Conservation (phyloP, 139 green algal genomes). For the Limnomonas spitsbergensis region DNA sequence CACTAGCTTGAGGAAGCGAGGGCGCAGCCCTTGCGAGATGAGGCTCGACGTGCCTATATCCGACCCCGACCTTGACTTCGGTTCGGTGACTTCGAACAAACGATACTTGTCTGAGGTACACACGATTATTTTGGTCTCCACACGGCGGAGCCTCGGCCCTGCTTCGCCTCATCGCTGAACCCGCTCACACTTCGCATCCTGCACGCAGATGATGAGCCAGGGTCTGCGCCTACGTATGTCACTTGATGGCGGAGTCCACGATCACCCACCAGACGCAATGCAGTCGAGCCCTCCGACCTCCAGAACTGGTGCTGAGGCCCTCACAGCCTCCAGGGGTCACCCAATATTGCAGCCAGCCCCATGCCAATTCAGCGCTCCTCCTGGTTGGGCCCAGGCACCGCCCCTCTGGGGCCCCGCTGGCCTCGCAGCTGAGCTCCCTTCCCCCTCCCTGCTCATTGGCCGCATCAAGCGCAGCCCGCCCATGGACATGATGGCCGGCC, state of each 20-base stretch:
- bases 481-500: background rate
- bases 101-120: background rate
- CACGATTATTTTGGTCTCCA: too few relatives aligned
- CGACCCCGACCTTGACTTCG: background rate
- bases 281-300: too few relatives aligned
- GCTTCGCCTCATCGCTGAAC: too few relatives aligned
- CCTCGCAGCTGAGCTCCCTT: background rate
- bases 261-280: too few relatives aligned
- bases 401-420: background rate
- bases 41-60: background rate
- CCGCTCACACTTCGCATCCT: too few relatives aligned
- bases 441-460: background rate
- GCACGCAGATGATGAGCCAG: conserved; percentile 6
- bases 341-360: background rate
- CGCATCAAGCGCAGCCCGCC: conserved; percentile 2
- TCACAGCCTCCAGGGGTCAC: background rate
- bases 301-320: background rate
- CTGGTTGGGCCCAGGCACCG: background rate
- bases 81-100: background rate
- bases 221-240: background rate
- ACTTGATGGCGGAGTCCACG: background rate
- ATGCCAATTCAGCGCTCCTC: background rate
- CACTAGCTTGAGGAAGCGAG: too few relatives aligned
- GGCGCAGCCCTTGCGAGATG: background rate
- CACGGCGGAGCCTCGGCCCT: too few relatives aligned